Evolutionary conservation across 225 moss, liverwort and hornwort genomes (phyloP).

Genomic region (Polytrichum formosum): DNA sequence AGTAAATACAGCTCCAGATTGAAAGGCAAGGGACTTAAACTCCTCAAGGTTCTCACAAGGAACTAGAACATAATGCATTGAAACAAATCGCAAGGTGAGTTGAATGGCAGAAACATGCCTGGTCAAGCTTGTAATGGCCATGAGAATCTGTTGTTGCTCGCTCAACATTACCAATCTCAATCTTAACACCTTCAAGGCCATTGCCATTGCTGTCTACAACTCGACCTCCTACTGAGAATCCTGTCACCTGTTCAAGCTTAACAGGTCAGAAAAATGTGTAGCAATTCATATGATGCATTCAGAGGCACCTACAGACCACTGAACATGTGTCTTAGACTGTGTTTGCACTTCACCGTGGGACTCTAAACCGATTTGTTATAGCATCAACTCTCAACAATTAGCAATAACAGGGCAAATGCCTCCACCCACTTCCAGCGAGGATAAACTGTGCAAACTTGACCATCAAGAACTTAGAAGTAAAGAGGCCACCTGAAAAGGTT

Average conservation of each 20-base stretch:
- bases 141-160: slow-evolving; percentile 65
- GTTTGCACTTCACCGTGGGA: too few relatives aligned
- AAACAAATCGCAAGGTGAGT: neutral
- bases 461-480: neutral
- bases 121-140: slow-evolving; percentile 85
- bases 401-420: neutral
- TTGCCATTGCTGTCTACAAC: slow-evolving; percentile 61
- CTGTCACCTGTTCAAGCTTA: slow-evolving; percentile 59
- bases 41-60: neutral
- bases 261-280: too few relatives aligned
- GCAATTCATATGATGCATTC: too few relatives aligned
- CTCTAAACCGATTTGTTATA: neutral
- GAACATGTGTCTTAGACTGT: too few relatives aligned
- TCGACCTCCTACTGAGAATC: slow-evolving; percentile 87
- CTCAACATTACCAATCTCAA: slow-evolving; percentile 58
- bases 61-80: neutral
- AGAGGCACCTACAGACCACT: too few relatives aligned
- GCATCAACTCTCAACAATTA: neutral
- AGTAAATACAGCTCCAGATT: too few relatives aligned
- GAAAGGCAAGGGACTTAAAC: neutral
- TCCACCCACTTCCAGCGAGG: neutral
- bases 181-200: slow-evolving; percentile 74
- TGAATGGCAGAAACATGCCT: slow-evolving; percentile 35
- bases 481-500: slow-evolving; percentile 56
- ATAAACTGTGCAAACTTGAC: neutral